Evolutionary conservation across 192 early-diverging fungal genomes (phyloP), one percentile per base, ranked within the genome.

Genomic region (Gigaspora rosea): DNA sequence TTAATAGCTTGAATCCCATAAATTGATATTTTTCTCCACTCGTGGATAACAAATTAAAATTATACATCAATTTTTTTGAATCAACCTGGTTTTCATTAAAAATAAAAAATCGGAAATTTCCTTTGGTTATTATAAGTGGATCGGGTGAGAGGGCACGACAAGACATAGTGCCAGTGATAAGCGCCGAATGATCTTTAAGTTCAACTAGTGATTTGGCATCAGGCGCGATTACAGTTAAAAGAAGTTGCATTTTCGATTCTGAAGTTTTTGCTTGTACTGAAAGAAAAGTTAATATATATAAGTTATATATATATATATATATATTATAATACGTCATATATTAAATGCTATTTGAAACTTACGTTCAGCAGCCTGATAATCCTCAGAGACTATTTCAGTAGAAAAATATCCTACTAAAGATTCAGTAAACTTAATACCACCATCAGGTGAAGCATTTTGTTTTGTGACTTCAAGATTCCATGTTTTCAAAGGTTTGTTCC

Each of bases 81-180:
- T 84, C 83, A 4, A 81, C 83, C 51, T 71, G 70, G 47, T 79
- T 71, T 12, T 75, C 77, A 11, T 83, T 78, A 2, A 57, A 51
- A 6, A 80, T 71, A 27, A 77, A 81, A n/a, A 85, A 47, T n/a
- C 78, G 80, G 50, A 85, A 85, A 4, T 78, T 77, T 15, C 84
- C 84, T 11, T 27, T 62, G 58, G 77, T 79, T 15, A 85, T 76
- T 59, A 83, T 78, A 76, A 85, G 80, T 58, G 84, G 84, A 71
- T 85, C 75, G 8, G 80, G 82, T 2, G 84, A 85, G 16, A 85
- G 8, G n/a, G 84, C 84, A 49, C 84, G 78, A 79, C 84, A 85
- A 18, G 80, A 79, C 32, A 85, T 77, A 1, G 84, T 85, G 48
- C 84, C 84, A 20, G 71, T 66, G 59, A 85, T 80, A 3, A 74